Percentiles rank a stretch among this genome's conserved stretches.
phyloP scores from a whole-genome alignment of 148 eudicot species.

The Rhododendron molle region DNA sequence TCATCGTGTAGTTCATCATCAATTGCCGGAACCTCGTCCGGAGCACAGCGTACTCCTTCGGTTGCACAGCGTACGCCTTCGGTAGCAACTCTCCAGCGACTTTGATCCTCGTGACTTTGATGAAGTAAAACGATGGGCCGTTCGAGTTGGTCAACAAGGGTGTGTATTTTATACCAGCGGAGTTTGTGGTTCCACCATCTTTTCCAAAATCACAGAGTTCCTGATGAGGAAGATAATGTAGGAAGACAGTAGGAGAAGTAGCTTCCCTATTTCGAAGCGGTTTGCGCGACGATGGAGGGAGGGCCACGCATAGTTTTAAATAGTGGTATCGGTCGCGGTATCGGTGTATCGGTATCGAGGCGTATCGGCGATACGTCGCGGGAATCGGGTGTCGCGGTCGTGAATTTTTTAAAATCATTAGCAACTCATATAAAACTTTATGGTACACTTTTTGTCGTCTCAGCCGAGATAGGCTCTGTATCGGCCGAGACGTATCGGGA shows the following conservation, averaged over 20 bases:
- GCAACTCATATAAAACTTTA: too few species aligned
- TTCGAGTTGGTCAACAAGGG: conserved; percentile 15
- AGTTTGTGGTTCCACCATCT: not conserved
- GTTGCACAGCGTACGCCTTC: conserved; percentile 23
- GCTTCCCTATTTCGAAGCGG: conserved; percentile 15
- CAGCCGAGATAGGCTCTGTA: too few species aligned
- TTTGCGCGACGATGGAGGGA: conserved; percentile 16
- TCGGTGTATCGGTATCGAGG: too few species aligned
- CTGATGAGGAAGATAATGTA: not conserved
- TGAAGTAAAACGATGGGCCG: conserved; percentile 49
- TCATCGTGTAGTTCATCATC: too few species aligned
- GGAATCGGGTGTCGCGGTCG: too few species aligned
- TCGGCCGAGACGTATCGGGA: too few species aligned
- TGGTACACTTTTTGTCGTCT: too few species aligned
- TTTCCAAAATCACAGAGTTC: conserved; percentile 15
- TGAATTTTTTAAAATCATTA: too few species aligned
- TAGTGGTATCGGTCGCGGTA: too few species aligned
- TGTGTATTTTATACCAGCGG: not conserved
- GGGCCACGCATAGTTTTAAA: too few species aligned
- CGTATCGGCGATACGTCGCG: too few species aligned
- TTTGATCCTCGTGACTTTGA: conserved; percentile 32
- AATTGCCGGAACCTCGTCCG: not conserved
- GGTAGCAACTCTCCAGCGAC: conserved; percentile 44
- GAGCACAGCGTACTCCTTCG: not conserved
- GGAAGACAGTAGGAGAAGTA: conserved; percentile 27